These are phyloP conservation scores for Cucurbita argyrosperma DNA, from an alignment of 306 rosid genomes.

Conservation along the genomic window DNA sequence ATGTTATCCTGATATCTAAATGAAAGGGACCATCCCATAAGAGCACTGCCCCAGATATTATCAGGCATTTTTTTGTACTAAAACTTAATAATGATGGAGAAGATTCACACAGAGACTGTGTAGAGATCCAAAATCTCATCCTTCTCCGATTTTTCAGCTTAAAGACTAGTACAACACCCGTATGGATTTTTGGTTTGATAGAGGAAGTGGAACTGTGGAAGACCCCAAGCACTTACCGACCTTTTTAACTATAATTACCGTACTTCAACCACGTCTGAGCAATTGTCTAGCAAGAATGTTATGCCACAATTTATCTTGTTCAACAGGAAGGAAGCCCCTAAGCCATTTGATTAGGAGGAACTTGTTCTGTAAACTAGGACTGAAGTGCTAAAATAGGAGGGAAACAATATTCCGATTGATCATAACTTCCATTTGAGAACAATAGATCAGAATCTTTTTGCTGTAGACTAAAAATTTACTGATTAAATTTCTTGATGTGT, in stretches of 20 bases:
- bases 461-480: neutral
- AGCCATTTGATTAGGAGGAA: neutral
- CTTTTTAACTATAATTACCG: neutral
- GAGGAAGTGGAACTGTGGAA: neutral
- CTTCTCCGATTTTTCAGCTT: neutral
- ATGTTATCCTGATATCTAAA: neutral
- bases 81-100: neutral
- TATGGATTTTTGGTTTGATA: neutral
- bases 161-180: neutral
- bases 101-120: neutral
- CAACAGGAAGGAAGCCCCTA: neutral
- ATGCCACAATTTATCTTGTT: neutral
- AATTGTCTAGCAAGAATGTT: neutral
- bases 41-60: neutral
- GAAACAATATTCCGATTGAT: neutral
- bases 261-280: neutral
- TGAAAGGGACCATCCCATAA: neutral
- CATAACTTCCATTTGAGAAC: neutral
- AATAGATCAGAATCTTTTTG: neutral
- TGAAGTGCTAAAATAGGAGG: neutral
- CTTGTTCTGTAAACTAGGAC: neutral
- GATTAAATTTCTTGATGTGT: neutral
- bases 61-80: neutral
- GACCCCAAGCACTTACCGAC: neutral
- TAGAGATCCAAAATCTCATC: neutral